Base-by-base conservation (phyloP, 805 yeast genomes). In the Wickerhamomyces pijperi region DNA sequence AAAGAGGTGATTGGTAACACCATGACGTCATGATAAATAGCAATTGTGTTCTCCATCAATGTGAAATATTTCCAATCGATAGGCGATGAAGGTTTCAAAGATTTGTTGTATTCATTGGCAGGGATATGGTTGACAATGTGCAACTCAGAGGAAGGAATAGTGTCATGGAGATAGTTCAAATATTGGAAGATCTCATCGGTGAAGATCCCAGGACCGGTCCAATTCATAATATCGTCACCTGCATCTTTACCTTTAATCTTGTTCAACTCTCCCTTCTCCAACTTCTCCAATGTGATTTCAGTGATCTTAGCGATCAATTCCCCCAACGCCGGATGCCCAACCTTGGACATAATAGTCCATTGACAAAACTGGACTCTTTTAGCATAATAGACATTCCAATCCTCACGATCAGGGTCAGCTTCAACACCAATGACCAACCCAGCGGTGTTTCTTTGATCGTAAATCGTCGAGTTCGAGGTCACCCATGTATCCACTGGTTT, bases 121-220 rank as follows among this genome's bases (percentile, higher is more conserved):
- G 41, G 45, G 2, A 50, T 54, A 5, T 35, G 34, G 34, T 46
- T 50, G 5, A 47, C 39, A n/a, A 48, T 35, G 11, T 39, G 36
- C 2, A 42, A 7, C 4, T 35, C 18, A 7, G 36, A 34, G 9
- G 36, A 34, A 7, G 39, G 18, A n/a, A 36, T 39, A 6, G 36
- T 8, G 5, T 32, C 32, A 12, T 43, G 4, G 4, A 45, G 45
- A 19, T 77, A 80, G 58, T 82, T 82, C 48, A 90, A 67, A 58
- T 90, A 87, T 35, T 72, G 76, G 58, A 92, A 86, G 18, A 92
- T 68, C 9, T 74, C 62, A 56, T 92, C 97, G 0, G 98, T 90
- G 76, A 88, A 92, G 18, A 86, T 75, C 1, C 94, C 97, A 0
- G 97, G 95, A 0, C 98, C 98, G 0, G 97, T 85, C 95, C 95